Evolutionary conservation across 352 stramenopile species (phyloP).

Genomic region (Phytophthora foliorum): DNA sequence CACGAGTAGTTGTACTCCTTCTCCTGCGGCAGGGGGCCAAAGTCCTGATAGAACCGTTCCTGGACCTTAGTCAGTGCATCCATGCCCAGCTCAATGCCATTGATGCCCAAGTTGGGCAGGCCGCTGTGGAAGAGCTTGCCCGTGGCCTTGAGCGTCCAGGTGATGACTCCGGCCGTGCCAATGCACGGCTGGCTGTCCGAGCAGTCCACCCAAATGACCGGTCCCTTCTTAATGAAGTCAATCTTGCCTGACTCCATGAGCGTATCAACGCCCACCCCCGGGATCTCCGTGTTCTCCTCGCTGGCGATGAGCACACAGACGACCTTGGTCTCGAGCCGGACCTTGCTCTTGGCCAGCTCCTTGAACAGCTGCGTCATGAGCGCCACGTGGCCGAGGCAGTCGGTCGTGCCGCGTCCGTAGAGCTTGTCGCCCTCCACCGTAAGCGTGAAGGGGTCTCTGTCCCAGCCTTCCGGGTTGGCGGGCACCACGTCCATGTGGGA

Average conservation of each 20-base stretch:
- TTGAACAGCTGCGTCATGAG: conserved; percentile 89
- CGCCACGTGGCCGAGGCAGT: conserved; percentile 93
- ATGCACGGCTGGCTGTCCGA: conserved; percentile 93
- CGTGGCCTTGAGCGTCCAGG: conserved; percentile 90
- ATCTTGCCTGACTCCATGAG: conserved; percentile 89
- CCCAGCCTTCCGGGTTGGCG: conserved; percentile 90
- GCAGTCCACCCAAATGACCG: conserved; percentile 92
- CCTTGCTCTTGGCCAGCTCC: conserved; percentile 73
- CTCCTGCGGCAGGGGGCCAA: conserved; percentile 81
- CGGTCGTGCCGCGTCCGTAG: conserved; percentile 92
- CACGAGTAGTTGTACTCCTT: conserved; percentile 91
- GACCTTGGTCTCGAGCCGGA: conserved; percentile 73
- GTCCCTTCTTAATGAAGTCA: conserved; percentile 93
- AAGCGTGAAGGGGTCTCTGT: conserved; percentile 89
- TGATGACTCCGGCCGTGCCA: conserved; percentile 86
- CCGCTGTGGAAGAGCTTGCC: conserved; percentile 94
- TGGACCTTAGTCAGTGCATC: conserved; percentile 88
- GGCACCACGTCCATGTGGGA: conserved; percentile 94
- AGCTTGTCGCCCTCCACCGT: conserved; percentile 91
- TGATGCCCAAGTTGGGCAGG: conserved; percentile 90
- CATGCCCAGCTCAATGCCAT: conserved; percentile 88
- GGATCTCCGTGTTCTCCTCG: conserved; percentile 83
- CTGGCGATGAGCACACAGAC: conserved; percentile 92
- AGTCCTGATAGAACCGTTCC: conserved; percentile 92
- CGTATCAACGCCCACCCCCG: conserved; percentile 86